Base-by-base conservation (phyloP, 2,329 filamentous ascomycete genomes). In the Domatiomyces catenatus region DNA sequence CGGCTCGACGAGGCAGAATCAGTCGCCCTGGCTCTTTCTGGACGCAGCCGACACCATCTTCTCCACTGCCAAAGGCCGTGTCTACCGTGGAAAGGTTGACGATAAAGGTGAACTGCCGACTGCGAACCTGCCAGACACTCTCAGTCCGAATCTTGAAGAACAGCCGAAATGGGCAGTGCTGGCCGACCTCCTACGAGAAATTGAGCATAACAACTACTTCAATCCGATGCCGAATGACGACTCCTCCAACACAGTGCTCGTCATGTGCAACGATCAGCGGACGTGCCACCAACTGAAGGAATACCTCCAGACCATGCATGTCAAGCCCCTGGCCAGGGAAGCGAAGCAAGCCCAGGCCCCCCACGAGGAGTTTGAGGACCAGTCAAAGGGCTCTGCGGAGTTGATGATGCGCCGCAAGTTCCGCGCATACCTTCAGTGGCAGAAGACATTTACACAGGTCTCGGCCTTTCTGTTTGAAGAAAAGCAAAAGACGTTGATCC, bases 21-120 rank as follows among this genome's bases (percentile, higher is more conserved):
- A 94, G 60, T 93, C 89, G 0, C 92, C 92, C 0, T 98, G 92
- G 92, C 73, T 98, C 28, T 96, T 95, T 60, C 75, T 96, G 4
- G 92, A 96, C 65, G 89, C 90, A 20, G 90, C 92, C 0, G 86
- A 96, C 65, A 89, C 86, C 15, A 86, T 98, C 10, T 96, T 98
- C 58, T 84, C 89, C 54, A 88, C 86, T 2, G 88, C 92, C 1
- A 92, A 88, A 64, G 78, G 82, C 50, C 76, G 92, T 57, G 90
- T 95, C 4, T 98, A 95, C 61, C 80, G 83, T 7, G 81, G 81
- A 3, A 83, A 79, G 58, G 76, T 86, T 44, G 79, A 71, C 49
- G 75, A 80, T 26, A 78, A 75, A 47, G 69, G 75, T 3, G 70
- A 69, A 15, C 58, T 66, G 44, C 63, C 68, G 62, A 71, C 62